Evolutionary conservation across 2,329 filamentous ascomycete genomes (phyloP), one percentile per base, ranked within the genome.

Genomic region (Phaeosphaeria sp.): DNA sequence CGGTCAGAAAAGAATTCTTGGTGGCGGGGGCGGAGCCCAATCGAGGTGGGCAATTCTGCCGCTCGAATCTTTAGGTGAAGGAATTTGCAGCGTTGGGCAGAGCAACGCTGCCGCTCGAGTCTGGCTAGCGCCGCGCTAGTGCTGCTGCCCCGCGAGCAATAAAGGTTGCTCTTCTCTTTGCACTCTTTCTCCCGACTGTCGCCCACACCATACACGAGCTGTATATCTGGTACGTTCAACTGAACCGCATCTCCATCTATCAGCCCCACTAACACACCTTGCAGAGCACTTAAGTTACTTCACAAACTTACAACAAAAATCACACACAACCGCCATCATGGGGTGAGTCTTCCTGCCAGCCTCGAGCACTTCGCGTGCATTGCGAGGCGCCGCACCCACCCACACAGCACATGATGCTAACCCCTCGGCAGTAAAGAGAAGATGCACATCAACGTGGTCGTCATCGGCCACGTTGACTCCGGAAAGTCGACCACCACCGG

Each of bases 401-500:
- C 30, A 52, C 56, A 53, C 42, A 50, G 39, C 47, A 54, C 63
- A 67, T 41, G 30, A 52, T 58, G 62, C 78, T 80, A 69, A 81
- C 73, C 50, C 44, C 23, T 27, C 46, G 69, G 75, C 79, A 94
- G 93, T 91, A 98, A 97, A 79, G 91, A 94, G 71, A 96, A 96
- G 90, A 85, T 82, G 84, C 94, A 98, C 84, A 92, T 98, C 84
- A 84, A 84, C 91, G 90, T 97, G 84, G 93, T 97, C 85, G 93
- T 97, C 83, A 96, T 96, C 88, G 93, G 93, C 88, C 94, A 97
- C 90, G 93, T 97, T 92, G 93, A 97, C 86, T 96, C 93, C 83
- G 94, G 93, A 86, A 97, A 97, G 90, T 97, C 93, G 76, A 97
- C 93, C 83, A 97, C 93, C 83, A 91, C 89, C 75, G 89, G 91